These are phyloP conservation scores for Metschnikowia picachoensis DNA, from an alignment of 805 yeast species.

Conservation along the genomic window DNA sequence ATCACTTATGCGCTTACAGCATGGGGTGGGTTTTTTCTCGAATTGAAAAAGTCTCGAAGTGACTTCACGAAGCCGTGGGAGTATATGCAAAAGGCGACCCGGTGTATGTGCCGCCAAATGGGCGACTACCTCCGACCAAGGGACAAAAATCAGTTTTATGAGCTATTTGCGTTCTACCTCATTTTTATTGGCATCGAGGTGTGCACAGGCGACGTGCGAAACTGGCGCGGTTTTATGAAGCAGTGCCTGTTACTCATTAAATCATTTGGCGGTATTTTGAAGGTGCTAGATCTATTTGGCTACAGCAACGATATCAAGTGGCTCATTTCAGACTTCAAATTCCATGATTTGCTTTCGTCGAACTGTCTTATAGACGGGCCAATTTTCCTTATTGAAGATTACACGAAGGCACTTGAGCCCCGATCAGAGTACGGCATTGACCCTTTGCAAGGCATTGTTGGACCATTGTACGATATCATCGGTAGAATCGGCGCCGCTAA, in stretches of 20 bases:
- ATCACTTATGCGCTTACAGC: slow-evolving; percentile 19
- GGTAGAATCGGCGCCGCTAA: slow-evolving; percentile 15
- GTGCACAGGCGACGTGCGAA: slow-evolving; percentile 20
- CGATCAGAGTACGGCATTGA: slow-evolving; percentile 17
- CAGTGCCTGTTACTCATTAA: slow-evolving; percentile 15
- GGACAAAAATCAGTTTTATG: slow-evolving; percentile 14
- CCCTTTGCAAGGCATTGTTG: slow-evolving; percentile 17
- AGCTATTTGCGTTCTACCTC: slow-evolving; percentile 18
- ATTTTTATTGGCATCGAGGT: slow-evolving; percentile 21
- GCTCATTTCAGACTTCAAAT: slow-evolving; percentile 20
- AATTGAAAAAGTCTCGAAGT: slow-evolving; percentile 13
- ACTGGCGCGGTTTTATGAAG: slow-evolving; percentile 18
- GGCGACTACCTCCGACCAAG: slow-evolving; percentile 14
- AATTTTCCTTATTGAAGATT: slow-evolving; percentile 14
- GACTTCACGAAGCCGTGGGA: slow-evolving; percentile 18
- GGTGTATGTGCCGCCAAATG: slow-evolving; percentile 16
- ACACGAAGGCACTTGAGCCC: slow-evolving; percentile 12
- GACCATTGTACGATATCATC: slow-evolving; percentile 16
- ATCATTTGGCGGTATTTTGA: slow-evolving; percentile 15
- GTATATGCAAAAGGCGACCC: slow-evolving; percentile 21
- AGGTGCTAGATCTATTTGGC: slow-evolving; percentile 11
- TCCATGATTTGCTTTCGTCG: slow-evolving; percentile 20
- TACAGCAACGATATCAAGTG: slow-evolving; percentile 20
- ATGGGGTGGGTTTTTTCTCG: slow-evolving; percentile 21
- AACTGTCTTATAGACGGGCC: slow-evolving; percentile 17